Evolutionary conservation across 768 basidiomycete genomes (phyloP).

Genomic region (Hypholoma fasciculare): DNA sequence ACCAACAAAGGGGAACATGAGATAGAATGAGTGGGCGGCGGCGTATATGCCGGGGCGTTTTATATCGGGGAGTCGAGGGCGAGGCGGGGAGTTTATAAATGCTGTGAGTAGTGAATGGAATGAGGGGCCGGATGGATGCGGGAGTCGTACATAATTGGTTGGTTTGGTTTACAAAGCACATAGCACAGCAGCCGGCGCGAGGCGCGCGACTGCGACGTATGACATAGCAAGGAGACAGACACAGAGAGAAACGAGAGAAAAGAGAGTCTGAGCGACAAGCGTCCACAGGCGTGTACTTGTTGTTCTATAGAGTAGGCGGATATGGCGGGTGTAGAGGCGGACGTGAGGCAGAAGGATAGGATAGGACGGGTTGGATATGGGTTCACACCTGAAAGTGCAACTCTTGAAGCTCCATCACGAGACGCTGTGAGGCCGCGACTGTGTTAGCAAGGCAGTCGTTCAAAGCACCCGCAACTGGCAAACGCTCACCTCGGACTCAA

Average conservation of each 20-base stretch:
- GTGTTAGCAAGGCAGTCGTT: no score
- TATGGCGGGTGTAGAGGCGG: no score
- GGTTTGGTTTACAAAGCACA: slow-evolving; percentile 18
- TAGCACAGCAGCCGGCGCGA: slow-evolving; percentile 14
- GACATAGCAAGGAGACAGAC: slow-evolving; percentile 12
- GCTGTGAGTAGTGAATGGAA: background rate
- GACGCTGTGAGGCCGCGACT: slow-evolving; percentile 38
- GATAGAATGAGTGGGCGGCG: slow-evolving; percentile 1
- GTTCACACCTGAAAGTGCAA: background rate
- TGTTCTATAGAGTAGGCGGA: no score
- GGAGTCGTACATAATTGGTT: slow-evolving; percentile 14
- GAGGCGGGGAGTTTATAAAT: background rate
- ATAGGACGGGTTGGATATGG: no score
- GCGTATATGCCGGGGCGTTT: background rate
- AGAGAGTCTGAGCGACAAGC: background rate
- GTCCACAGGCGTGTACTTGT: no score
- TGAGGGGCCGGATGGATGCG: slow-evolving; percentile 9
- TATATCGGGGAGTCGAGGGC: no score
- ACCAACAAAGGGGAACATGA: background rate
- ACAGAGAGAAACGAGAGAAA: background rate
- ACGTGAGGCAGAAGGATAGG: no score
- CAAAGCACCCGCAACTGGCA: no score
- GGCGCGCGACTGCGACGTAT: slow-evolving; percentile 6
- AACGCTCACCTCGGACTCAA: slow-evolving; percentile 52
- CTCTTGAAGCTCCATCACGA: slow-evolving; percentile 62